Conservation (phyloP, 78 protist species). For the Dictyostelium discoideum region DNA sequence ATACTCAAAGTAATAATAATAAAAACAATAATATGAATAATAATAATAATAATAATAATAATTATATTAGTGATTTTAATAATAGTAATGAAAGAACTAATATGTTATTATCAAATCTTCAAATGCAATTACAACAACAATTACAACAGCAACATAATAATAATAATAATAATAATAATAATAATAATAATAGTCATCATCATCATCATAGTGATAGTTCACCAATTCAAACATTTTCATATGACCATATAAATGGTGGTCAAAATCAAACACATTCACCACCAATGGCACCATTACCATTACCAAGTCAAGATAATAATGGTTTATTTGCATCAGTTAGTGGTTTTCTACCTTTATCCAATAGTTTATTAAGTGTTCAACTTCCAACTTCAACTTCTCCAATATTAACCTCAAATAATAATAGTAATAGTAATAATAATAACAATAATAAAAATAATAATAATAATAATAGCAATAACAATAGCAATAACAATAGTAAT, state of each 20-base stretch:
- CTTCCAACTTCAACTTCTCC: background rate
- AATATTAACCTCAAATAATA: background rate
- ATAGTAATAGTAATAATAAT: background rate
- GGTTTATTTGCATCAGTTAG: background rate
- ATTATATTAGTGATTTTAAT: background rate
- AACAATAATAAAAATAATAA: background rate
- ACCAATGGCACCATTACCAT: background rate
- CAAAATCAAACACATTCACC: background rate
- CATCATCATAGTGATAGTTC: background rate
- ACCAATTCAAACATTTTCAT: background rate
- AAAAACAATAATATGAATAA: background rate
- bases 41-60: background rate
- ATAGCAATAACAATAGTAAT: background rate
- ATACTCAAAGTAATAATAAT: background rate
- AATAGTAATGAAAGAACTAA: background rate
- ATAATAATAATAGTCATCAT: background rate
- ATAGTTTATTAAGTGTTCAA: background rate
- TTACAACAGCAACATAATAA: background rate
- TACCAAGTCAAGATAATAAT: background rate
- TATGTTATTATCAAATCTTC: background rate
- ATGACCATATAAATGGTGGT: background rate
- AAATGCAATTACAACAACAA: background rate
- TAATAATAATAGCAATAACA: background rate
- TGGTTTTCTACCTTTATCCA: background rate
- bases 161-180: background rate